Percentiles rank a stretch among this genome's conserved stretches.
Conservation (phyloP, 805 yeast genomes). For the Ogataea ganodermae region DNA sequence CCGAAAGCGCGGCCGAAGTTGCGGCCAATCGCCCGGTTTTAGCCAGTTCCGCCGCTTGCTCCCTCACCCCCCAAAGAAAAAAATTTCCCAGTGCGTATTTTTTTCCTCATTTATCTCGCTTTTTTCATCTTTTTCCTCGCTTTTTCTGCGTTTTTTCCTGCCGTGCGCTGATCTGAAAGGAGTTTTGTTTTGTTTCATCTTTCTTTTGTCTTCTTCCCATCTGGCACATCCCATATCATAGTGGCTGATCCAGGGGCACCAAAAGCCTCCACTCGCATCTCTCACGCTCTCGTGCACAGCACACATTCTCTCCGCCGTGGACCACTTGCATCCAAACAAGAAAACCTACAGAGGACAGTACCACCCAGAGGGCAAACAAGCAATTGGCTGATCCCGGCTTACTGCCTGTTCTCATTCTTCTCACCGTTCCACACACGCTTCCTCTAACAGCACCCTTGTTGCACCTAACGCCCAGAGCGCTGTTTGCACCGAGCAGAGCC, state of each 20-base stretch:
- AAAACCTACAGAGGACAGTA: not conserved
- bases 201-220: not conserved
- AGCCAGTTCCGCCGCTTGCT: not conserved
- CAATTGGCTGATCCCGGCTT: constrained; percentile 1
- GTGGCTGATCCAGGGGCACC: not conserved
- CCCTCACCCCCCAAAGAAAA: not conserved
- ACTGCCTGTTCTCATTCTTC: not conserved
- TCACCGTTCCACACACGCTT: not conserved
- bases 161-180: not conserved
- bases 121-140: not conserved
- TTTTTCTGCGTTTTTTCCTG: not conserved
- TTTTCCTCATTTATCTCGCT: not conserved
- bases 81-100: too few species aligned
- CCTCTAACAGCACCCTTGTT: not conserved
- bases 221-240: not conserved
- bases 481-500: not conserved
- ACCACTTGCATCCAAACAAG: too few species aligned
- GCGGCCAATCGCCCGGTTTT: too few species aligned
- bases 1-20: too few species aligned
- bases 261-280: not conserved
- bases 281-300: not conserved
- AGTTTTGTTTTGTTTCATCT: not conserved
- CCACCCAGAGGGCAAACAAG: not conserved
- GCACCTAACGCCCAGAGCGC: not conserved
- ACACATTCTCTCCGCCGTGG: too few species aligned